Conservation (phyloP, 306 rosid species). For the Glycyrrhiza uralensis region DNA sequence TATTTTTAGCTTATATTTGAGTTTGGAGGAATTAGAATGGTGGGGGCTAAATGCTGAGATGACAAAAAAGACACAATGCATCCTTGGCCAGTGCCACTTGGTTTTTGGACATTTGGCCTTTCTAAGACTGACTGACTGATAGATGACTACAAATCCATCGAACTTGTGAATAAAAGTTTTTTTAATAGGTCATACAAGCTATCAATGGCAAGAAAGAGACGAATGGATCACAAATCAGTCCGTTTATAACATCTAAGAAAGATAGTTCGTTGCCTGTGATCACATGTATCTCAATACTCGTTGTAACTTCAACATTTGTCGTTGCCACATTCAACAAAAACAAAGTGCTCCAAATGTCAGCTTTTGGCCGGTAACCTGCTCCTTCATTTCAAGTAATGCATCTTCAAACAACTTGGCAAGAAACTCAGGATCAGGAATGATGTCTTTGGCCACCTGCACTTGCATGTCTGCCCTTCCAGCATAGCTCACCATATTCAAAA, state of each 20-base stretch:
- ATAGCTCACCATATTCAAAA: conserved; percentile 86
- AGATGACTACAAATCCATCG: too few relatives aligned
- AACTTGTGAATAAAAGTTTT: not conserved
- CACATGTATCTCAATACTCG: not conserved
- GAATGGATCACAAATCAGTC: not conserved
- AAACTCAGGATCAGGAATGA: conserved; percentile 78
- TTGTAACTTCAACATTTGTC: not conserved
- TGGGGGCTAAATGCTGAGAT: too few relatives aligned
- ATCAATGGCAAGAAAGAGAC: not conserved
- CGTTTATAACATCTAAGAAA: not conserved
- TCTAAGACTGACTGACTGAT: too few relatives aligned
- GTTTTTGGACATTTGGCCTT: too few relatives aligned
- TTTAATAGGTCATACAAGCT: not conserved
- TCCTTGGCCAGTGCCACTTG: too few relatives aligned
- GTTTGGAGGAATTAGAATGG: too few relatives aligned
- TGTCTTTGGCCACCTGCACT: conserved; percentile 83
- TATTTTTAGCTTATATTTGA: too few relatives aligned
- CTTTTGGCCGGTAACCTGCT: conserved; percentile 33
- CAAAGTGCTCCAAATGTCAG: conserved; percentile 5
- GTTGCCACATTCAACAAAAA: conserved; percentile 2
- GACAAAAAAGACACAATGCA: too few relatives aligned
- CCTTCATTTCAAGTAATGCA: conserved; percentile 78
- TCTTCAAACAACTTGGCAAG: conserved; percentile 86
- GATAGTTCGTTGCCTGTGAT: not conserved
- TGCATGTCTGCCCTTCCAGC: conserved; percentile 90